Evolutionary conservation across 2,329 filamentous ascomycete species (phyloP).

Genomic region (Aspergillus calidoustus): DNA sequence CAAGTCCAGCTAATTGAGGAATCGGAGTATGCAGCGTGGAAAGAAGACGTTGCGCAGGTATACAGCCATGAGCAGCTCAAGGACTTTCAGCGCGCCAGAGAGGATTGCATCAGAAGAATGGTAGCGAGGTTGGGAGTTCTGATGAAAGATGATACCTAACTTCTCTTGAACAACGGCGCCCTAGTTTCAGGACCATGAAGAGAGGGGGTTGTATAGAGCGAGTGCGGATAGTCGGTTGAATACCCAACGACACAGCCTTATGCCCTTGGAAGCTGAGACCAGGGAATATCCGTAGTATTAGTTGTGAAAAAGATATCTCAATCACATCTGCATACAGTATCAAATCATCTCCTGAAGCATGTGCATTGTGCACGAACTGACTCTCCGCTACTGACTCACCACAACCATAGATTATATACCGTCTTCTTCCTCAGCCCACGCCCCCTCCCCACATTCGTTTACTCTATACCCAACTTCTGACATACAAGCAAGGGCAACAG

Average conservation of each 20-base stretch:
- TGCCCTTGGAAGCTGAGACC: neutral
- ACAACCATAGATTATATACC: neutral
- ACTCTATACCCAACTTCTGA: too few species aligned
- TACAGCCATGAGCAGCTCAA: neutral
- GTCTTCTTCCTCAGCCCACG: neutral
- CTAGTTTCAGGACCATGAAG: neutral
- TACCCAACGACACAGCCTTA: neutral
- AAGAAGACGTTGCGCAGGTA: neutral
- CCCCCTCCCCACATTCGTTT: too few species aligned
- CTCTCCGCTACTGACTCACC: slow-evolving; percentile 4
- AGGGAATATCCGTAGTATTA: neutral
- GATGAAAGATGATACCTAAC: neutral
- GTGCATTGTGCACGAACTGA: neutral
- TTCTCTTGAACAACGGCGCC: too few species aligned
- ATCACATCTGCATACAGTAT: neutral
- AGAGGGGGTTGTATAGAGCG: neutral
- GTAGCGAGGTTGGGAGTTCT: neutral
- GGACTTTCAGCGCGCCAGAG: neutral
- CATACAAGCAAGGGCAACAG: neutral
- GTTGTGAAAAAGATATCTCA: neutral
- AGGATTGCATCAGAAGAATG: neutral
- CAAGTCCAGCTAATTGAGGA: neutral
- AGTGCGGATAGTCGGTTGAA: neutral
- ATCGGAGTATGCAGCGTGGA: neutral
- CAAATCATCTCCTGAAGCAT: neutral